phyloP scores from a whole-genome alignment of 2,329 filamentous ascomycete species.

The Aspergillus spinulosporus region DNA sequence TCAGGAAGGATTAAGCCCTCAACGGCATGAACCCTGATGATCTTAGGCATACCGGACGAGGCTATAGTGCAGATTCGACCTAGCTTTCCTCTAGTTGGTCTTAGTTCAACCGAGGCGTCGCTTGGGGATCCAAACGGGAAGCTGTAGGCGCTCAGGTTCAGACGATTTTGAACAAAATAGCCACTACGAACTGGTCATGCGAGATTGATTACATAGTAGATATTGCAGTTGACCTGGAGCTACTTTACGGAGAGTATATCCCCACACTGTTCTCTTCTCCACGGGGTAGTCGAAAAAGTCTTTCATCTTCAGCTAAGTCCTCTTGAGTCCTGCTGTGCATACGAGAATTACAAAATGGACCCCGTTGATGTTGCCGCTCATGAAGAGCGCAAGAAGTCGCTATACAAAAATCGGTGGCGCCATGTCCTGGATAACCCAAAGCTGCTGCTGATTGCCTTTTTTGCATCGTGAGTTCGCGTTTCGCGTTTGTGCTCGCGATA shows the following conservation, averaged over 20 bases:
- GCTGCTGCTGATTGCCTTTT: constrained; percentile 54
- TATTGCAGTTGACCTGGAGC: not conserved
- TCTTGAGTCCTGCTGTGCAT: too few relatives aligned
- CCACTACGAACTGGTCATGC: too few relatives aligned
- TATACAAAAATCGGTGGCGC: not conserved
- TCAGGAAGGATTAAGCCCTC: not conserved
- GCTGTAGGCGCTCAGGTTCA: not conserved
- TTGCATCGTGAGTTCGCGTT: constrained; percentile 39
- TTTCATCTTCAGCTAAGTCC: not conserved
- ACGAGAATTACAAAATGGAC: not conserved
- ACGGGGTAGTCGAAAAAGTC: not conserved
- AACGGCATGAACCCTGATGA: not conserved
- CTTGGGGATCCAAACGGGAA: not conserved
- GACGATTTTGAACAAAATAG: not conserved
- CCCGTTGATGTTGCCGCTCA: not conserved
- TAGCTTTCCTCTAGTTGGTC: not conserved
- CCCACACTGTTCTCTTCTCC: not conserved
- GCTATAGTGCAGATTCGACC: not conserved
- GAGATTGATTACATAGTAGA: not conserved
- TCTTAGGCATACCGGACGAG: not conserved
- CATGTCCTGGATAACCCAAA: constrained; percentile 44
- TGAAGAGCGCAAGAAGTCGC: constrained; percentile 3
- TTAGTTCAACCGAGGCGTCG: not conserved
- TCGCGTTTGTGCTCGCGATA: not conserved
- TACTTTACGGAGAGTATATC: not conserved